Conservation (phyloP, 305 asterid genomes). For the Fraxinus floribunda region DNA sequence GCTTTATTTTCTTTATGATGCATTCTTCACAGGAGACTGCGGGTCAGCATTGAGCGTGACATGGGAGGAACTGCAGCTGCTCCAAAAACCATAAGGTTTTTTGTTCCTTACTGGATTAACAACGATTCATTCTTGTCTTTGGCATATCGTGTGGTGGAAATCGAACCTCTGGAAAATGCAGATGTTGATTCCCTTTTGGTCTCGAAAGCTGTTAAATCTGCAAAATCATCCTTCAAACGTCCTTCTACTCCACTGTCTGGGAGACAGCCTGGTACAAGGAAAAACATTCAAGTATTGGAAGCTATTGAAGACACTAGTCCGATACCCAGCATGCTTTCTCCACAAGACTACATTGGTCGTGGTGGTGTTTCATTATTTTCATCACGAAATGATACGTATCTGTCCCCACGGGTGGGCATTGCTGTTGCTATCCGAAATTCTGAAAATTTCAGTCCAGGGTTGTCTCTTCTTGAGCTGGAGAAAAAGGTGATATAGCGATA, state of each 20-base stretch:
- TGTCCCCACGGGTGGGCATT: constrained; percentile 93
- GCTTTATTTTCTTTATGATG: constrained; percentile 25
- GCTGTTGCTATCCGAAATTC: constrained; percentile 86
- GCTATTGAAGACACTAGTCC: constrained; percentile 91
- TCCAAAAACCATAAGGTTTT: constrained; percentile 88
- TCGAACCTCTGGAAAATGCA: constrained; percentile 69
- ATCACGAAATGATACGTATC: constrained; percentile 79
- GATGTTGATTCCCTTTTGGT: constrained; percentile 59
- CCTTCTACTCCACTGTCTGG: constrained; percentile 57
- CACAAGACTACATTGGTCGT: constrained; percentile 94
- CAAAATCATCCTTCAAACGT: constrained; percentile 58
- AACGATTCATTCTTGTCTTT: constrained; percentile 74
- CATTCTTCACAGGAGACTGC: constrained; percentile 65
- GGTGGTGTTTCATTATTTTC: constrained; percentile 93
- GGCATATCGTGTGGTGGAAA: constrained; percentile 93
- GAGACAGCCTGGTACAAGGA: constrained; percentile 53
- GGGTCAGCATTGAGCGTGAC: constrained; percentile 95
- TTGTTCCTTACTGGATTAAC: constrained; percentile 98
- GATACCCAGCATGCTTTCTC: constrained; percentile 96
- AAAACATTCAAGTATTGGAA: constrained; percentile 84
- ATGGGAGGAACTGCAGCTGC: constrained; percentile 92
- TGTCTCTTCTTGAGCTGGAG: constrained; percentile 97
- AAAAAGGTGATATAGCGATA: constrained; percentile 71
- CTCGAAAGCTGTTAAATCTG: constrained; percentile 69
- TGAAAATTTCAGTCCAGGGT: constrained; percentile 79